Evolutionary conservation across 306 rosid genomes (phyloP).

Genomic region (Nissolia schottii): DNA sequence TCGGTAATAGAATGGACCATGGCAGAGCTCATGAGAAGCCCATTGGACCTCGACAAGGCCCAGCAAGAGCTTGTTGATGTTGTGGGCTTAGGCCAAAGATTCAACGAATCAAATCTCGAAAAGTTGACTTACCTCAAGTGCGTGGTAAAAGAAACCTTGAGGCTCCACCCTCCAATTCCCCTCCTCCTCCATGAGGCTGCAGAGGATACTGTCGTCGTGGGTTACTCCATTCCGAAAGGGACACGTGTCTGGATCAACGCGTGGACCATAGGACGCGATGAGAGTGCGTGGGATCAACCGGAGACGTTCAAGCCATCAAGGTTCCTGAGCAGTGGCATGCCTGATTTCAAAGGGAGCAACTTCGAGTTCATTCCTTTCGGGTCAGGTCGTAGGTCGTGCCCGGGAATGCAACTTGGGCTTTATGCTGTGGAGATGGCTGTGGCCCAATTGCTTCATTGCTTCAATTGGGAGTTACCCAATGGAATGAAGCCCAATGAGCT

Average conservation of each 20-base stretch:
- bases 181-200: conserved; percentile 50
- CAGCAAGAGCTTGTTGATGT: conserved; percentile 39
- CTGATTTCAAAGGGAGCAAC: conserved; percentile 46
- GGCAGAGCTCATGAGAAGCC: conserved; percentile 47
- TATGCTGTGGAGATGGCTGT: conserved; percentile 45
- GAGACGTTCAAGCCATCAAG: conserved; percentile 42
- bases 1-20: conserved; percentile 54
- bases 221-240: conserved; percentile 37
- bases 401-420: conserved; percentile 52
- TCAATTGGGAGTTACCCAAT: conserved; percentile 46
- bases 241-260: conserved; percentile 45
- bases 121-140: conserved; percentile 36
- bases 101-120: conserved; percentile 36
- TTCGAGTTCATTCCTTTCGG: conserved; percentile 59
- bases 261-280: conserved; percentile 48
- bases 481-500: conserved; percentile 45
- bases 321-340: conserved; percentile 28
- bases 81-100: conserved; percentile 34
- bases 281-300: conserved; percentile 39
- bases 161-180: conserved; percentile 63
- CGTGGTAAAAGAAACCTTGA: conserved; percentile 44
- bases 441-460: conserved; percentile 49
- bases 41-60: conserved; percentile 28
- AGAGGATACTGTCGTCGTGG: conserved; percentile 20
- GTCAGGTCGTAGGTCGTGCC: conserved; percentile 56